Conservation (phyloP, 2,329 filamentous ascomycete species). For the Biscogniauxia mediterranea region DNA sequence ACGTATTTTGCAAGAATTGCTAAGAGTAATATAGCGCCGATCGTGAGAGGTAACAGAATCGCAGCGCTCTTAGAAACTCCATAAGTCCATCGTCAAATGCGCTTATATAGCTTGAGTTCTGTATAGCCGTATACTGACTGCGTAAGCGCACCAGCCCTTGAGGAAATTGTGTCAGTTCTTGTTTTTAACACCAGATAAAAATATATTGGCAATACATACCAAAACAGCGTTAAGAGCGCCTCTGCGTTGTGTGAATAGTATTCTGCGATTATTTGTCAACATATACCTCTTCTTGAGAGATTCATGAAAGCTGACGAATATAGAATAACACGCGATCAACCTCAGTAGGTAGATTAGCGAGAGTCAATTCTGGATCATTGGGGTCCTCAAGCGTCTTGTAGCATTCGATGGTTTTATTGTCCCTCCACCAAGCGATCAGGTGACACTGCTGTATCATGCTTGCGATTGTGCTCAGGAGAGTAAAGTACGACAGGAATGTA, state of each 20-base stretch:
- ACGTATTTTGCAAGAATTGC: conserved; percentile 38
- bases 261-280: conserved; percentile 30
- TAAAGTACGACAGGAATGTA: conserved; percentile 34
- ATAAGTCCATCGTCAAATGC: not conserved
- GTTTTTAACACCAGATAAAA: too few species aligned
- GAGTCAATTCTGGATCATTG: conserved; percentile 39
- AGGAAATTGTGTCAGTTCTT: not conserved
- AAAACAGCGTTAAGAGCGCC: conserved; percentile 44
- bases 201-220: conserved; percentile 30
- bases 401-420: conserved; percentile 38
- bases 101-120: conserved; percentile 33
- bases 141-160: conserved; percentile 29
- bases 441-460: conserved; percentile 38
- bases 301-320: conserved; percentile 39
- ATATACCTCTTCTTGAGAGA: conserved; percentile 1
- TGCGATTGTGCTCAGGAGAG: conserved; percentile 30
- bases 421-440: conserved; percentile 35
- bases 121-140: conserved; percentile 27
- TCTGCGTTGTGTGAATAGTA: conserved; percentile 50
- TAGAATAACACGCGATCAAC: conserved; percentile 44
- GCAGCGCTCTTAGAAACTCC: not conserved
- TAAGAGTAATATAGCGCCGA: conserved; percentile 33
- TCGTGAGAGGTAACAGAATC: conserved; percentile 14
- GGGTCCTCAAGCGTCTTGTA: conserved; percentile 33
- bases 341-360: conserved; percentile 39